Evolutionary conservation across 1,284 basidiomycete species (phyloP).

Genomic region (Melanopsichium pennsylvanicum): DNA sequence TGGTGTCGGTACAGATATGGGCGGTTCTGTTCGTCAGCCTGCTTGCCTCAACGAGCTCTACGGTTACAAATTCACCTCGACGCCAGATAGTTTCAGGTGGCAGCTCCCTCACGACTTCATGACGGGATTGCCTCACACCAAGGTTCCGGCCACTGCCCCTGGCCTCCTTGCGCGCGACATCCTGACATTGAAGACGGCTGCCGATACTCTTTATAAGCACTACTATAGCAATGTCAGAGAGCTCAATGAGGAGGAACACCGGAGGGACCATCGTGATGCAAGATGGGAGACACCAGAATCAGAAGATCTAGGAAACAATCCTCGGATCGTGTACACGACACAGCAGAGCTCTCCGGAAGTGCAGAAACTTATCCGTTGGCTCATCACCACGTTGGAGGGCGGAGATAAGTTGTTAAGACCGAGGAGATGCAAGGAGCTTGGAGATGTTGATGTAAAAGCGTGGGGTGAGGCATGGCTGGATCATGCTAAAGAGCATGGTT

Average conservation of each 20-base stretch:
- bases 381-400: background rate
- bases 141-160: slow-evolving; percentile 27
- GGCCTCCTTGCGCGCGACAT: slow-evolving; percentile 17
- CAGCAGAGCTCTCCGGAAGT: slow-evolving; percentile 26
- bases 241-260: background rate
- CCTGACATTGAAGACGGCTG: slow-evolving; percentile 1
- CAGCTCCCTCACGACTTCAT: slow-evolving; percentile 23
- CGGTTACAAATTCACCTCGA: slow-evolving; percentile 24
- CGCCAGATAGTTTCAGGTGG: slow-evolving; percentile 8
- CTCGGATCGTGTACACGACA: slow-evolving; percentile 14
- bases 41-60: slow-evolving; percentile 29
- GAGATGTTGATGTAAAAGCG: slow-evolving; percentile 4
- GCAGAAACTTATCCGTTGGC: background rate
- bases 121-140: slow-evolving; percentile 39
- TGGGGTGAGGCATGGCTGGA: slow-evolving; percentile 21
- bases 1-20: slow-evolving; percentile 52
- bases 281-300: background rate
- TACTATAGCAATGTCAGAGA: too few relatives aligned
- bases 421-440: background rate
- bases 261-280: background rate
- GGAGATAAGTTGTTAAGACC: background rate
- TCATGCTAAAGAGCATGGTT: slow-evolving; percentile 27
- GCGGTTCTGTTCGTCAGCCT: slow-evolving; percentile 53
- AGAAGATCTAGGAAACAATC: background rate
- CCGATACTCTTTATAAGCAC: background rate